Conservation (phyloP, 2,329 filamentous ascomycete genomes). For the Alternaria viburni region DNA sequence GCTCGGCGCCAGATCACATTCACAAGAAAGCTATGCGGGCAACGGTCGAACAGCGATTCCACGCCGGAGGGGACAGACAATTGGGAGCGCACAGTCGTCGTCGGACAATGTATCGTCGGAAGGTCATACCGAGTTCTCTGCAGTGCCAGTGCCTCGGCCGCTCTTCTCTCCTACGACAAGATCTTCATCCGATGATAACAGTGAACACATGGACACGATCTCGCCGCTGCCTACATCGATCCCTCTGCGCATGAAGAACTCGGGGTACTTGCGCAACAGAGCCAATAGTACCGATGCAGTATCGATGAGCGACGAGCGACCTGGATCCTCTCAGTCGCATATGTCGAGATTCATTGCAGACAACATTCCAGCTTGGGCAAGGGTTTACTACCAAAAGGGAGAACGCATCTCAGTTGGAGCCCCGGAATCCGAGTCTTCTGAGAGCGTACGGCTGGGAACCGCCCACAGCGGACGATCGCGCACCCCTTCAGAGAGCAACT, state of each 20-base stretch:
- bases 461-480: slow-evolving; percentile 46
- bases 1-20: slow-evolving; percentile 39
- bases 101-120: slow-evolving; percentile 41
- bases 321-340: slow-evolving; percentile 46
- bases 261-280: slow-evolving; percentile 43
- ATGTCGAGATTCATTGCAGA: slow-evolving; percentile 43
- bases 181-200: slow-evolving; percentile 35
- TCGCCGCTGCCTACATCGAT: slow-evolving; percentile 47
- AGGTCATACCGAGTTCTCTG: slow-evolving; percentile 39
- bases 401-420: slow-evolving; percentile 44
- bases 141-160: slow-evolving; percentile 43
- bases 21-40: slow-evolving; percentile 37
- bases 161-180: slow-evolving; percentile 40
- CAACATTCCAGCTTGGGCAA: slow-evolving; percentile 49
- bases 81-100: slow-evolving; percentile 43
- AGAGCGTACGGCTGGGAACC: slow-evolving; percentile 39
- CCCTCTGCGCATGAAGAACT: slow-evolving; percentile 47
- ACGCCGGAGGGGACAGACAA: slow-evolving; percentile 40
- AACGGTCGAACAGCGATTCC: slow-evolving; percentile 29
- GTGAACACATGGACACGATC: slow-evolving; percentile 49
- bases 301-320: slow-evolving; percentile 41
- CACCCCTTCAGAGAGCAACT: slow-evolving; percentile 48
- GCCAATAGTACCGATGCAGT: slow-evolving; percentile 39
- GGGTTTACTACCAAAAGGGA: slow-evolving; percentile 47
- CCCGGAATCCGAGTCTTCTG: slow-evolving; percentile 43